These are phyloP conservation scores for Asterochloris sp. DNA, from an alignment of 139 green algal genomes.

Conservation along the genomic window DNA sequence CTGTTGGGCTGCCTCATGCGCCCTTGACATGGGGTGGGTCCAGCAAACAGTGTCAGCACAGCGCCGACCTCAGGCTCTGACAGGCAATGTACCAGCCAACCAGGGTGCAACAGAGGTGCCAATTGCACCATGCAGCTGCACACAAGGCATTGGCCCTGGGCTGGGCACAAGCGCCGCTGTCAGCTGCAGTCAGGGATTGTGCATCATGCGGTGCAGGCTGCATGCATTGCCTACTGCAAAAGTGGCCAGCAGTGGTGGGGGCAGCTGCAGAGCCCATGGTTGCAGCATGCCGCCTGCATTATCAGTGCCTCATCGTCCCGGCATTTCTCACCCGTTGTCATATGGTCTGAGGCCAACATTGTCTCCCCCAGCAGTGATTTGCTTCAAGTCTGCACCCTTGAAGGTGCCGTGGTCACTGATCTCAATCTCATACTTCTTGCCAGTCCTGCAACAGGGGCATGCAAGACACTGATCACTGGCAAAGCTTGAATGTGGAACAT, in stretches of 20 bases:
- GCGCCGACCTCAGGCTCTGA: no score
- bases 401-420: constrained; percentile 85
- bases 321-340: constrained; percentile 66
- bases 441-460: constrained; percentile 46
- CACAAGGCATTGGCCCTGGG: no score
- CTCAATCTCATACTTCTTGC: constrained; percentile 85
- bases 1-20: no score
- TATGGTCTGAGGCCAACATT: constrained; percentile 80
- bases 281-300: not conserved
- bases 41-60: no score
- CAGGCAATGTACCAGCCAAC: no score
- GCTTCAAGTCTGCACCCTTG: constrained; percentile 79
- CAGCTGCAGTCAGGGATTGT: not conserved
- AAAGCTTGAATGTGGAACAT: no score
- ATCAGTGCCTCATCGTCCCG: not conserved
- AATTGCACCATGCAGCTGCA: no score
- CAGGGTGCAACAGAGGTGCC: no score
- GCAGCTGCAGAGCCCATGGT: not conserved
- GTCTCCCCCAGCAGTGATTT: constrained; percentile 88
- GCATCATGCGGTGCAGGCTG: not conserved
- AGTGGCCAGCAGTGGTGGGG: not conserved
- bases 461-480: no score
- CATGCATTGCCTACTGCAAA: not conserved
- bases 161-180: no score
- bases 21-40: no score